phyloP scores from a whole-genome alignment of 108 stramenopile genomes.

The Nitzschia putrida region DNA sequence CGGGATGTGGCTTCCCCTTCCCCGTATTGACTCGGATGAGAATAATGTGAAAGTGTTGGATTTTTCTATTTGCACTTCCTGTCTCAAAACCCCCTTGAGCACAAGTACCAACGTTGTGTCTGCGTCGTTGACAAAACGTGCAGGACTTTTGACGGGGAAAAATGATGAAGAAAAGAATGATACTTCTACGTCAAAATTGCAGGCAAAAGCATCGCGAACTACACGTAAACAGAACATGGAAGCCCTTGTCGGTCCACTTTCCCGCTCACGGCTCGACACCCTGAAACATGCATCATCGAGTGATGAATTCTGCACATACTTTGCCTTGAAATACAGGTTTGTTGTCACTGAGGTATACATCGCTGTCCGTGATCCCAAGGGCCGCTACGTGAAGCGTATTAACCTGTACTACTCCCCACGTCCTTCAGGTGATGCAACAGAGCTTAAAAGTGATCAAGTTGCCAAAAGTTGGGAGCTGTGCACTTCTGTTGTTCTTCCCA shows the following conservation, averaged over 20 bases:
- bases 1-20: no score
- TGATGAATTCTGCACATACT: conserved; percentile 63
- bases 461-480: conserved; percentile 67
- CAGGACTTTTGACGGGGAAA: no score
- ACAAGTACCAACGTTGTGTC: neutral
- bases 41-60: conserved; percentile 39
- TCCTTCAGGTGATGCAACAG: conserved; percentile 48
- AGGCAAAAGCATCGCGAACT: neutral
- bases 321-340: conserved; percentile 63
- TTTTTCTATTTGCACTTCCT: conserved; percentile 61
- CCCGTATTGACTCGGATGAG: no score
- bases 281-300: conserved; percentile 47
- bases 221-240: no score
- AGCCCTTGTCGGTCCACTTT: conserved; percentile 64
- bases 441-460: conserved; percentile 61
- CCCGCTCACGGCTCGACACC: conserved; percentile 53
- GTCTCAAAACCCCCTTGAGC: conserved; percentile 4
- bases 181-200: neutral
- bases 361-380: conserved; percentile 67
- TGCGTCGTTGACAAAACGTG: no score
- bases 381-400: conserved; percentile 75
- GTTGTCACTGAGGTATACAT: conserved; percentile 69
- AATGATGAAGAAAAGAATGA: neutral
- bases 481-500: conserved; percentile 57
- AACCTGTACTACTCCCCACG: conserved; percentile 64